Percentiles rank a stretch among this genome's conserved stretches.
Conservation (phyloP, 2,329 filamentous ascomycete species). For the Alternaria sp. region DNA sequence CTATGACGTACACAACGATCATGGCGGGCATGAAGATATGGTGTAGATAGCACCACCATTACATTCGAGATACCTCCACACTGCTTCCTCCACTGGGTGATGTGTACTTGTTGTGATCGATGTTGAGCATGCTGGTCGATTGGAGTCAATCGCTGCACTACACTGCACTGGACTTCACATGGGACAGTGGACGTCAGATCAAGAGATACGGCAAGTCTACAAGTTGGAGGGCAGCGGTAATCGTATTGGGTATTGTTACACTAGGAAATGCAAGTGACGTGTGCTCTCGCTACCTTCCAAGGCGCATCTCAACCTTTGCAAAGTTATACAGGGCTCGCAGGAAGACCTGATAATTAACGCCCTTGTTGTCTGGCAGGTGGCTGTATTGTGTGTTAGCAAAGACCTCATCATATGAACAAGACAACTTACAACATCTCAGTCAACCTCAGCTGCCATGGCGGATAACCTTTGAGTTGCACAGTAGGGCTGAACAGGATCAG, state of each 20-base stretch:
- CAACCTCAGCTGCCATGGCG: slow-evolving; percentile 93
- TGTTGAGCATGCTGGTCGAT: background rate
- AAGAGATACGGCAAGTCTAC: background rate
- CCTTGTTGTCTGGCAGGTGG: slow-evolving; percentile 73
- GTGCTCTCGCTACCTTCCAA: slow-evolving; percentile 64
- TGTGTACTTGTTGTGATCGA: background rate
- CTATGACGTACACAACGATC: slow-evolving; percentile 43
- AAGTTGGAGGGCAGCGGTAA: background rate
- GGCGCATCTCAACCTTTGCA: slow-evolving; percentile 86
- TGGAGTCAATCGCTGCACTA: background rate
- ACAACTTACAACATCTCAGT: slow-evolving; percentile 85
- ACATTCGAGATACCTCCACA: slow-evolving; percentile 44
- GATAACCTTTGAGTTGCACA: slow-evolving; percentile 87
- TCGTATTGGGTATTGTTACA: slow-evolving; percentile 26
- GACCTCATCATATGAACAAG: background rate
- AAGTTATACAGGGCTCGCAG: slow-evolving; percentile 83
- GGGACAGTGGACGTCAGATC: background rate
- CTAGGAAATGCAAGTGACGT: slow-evolving; percentile 11
- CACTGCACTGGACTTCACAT: background rate
- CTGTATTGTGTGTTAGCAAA: slow-evolving; percentile 32
- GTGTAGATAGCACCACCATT: slow-evolving; percentile 43
- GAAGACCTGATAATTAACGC: slow-evolving; percentile 94
- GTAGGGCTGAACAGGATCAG: slow-evolving; percentile 86
- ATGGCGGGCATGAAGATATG: slow-evolving; percentile 41
- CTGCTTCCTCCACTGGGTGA: background rate